These are phyloP conservation scores for Camillea tinctor DNA, from an alignment of 2,329 filamentous ascomycete genomes.

Conservation along the genomic window DNA sequence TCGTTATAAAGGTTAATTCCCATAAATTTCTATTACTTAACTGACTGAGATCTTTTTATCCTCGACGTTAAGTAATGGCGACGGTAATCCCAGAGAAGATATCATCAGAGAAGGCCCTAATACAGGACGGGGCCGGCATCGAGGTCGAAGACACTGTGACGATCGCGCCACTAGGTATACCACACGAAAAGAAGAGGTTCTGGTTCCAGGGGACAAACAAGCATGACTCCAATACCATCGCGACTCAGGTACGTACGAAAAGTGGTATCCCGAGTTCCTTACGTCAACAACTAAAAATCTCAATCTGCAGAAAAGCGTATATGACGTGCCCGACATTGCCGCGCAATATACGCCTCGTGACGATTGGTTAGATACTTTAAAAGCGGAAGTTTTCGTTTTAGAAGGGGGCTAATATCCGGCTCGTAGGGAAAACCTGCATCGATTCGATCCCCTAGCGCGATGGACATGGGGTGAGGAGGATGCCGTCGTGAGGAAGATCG, in stretches of 20 bases:
- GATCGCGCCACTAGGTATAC: constrained; percentile 22
- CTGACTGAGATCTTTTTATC: not conserved
- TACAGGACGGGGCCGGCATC: constrained; percentile 17
- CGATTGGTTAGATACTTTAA: constrained; percentile 21
- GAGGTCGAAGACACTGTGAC: constrained; percentile 13
- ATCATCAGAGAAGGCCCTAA: constrained; percentile 11
- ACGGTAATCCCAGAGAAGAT: constrained; percentile 21
- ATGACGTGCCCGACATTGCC: constrained; percentile 41
- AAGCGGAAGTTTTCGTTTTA: not conserved
- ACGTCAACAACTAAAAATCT: not conserved
- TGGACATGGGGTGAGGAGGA: constrained; percentile 36
- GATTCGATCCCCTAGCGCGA: constrained; percentile 33
- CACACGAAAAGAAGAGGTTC: constrained; percentile 28
- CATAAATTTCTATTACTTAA: too few species aligned
- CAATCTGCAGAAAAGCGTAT: constrained; percentile 42
- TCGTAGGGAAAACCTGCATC: constrained; percentile 32
- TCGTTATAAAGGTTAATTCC: not conserved
- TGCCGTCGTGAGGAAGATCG: constrained; percentile 30
- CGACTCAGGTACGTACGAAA: constrained; percentile 24
- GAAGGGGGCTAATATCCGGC: not conserved
- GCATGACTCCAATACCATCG: constrained; percentile 24
- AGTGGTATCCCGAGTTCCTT: not conserved
- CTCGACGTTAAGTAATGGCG: constrained; percentile 17
- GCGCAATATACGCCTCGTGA: constrained; percentile 36
- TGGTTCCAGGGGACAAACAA: constrained; percentile 34